Evolutionary conservation across 257 asterid genomes (phyloP).

Genomic region (Striga asiatica): DNA sequence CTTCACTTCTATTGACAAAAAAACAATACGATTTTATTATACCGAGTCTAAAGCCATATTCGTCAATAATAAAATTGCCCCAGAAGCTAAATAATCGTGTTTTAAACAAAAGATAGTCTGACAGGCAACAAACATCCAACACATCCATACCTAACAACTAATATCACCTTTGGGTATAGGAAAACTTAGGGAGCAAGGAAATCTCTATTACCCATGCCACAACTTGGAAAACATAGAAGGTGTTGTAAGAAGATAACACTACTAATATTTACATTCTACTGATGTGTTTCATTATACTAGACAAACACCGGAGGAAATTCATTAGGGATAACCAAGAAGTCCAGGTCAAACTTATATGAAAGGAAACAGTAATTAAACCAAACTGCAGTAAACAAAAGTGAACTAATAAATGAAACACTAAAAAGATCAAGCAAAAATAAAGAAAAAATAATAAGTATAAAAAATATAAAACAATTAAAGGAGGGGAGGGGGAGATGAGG

Average conservation of each 20-base stretch:
- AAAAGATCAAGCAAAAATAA: not conserved
- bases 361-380: not conserved
- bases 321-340: no score
- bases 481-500: not conserved
- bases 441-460: not conserved
- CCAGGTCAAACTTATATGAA: no score
- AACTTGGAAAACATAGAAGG: not conserved
- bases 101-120: not conserved
- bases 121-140: conserved; percentile 5
- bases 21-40: no score
- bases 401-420: not conserved
- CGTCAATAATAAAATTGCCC: not conserved
- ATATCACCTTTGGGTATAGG: not conserved
- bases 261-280: not conserved
- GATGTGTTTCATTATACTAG: not conserved
- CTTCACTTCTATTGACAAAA: no score
- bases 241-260: not conserved
- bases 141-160: conserved; percentile 5
- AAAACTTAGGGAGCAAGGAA: not conserved
- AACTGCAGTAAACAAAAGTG: not conserved
- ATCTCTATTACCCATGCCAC: not conserved
- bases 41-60: no score
- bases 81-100: not conserved
- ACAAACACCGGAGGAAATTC: no score
- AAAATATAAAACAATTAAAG: no score